These are phyloP conservation scores for Aspergillus brunneoviolaceus DNA, from an alignment of 2,329 filamentous ascomycete genomes.

Conservation along the genomic window DNA sequence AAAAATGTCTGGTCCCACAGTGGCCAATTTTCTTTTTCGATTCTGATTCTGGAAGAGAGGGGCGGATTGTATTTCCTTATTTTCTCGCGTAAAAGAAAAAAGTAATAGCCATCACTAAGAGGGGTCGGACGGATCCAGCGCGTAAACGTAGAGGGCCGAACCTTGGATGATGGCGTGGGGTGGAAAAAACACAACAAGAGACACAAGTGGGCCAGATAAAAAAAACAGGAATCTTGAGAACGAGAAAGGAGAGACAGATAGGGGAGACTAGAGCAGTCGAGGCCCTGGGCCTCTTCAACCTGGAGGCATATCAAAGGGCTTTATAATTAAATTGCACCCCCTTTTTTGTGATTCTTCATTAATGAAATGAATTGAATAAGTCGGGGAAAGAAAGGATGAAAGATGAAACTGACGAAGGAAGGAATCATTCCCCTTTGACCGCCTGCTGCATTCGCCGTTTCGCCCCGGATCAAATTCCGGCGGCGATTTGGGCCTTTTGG, in stretches of 20 bases:
- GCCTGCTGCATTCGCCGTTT: no score
- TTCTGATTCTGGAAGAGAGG: slow-evolving; percentile 1
- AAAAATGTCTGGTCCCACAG: neutral
- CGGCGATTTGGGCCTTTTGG: neutral
- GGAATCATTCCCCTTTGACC: no score
- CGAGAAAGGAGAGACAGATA: neutral
- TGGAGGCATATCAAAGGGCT: neutral
- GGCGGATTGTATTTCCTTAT: neutral
- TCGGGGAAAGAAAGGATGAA: no score
- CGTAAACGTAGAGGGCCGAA: slow-evolving; percentile 2
- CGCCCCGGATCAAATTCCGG: neutral
- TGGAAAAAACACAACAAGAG: neutral
- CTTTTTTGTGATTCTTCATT: neutral
- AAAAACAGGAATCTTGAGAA: neutral
- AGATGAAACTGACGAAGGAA: no score
- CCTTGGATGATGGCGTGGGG: slow-evolving; percentile 9
- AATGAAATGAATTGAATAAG: no score
- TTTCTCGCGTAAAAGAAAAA: neutral
- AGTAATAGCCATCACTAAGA: neutral
- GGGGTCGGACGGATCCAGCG: slow-evolving; percentile 2
- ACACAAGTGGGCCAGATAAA: neutral
- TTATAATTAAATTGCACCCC: neutral
- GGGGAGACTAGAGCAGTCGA: neutral
- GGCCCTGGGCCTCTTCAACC: neutral
- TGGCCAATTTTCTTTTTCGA: slow-evolving; percentile 4